Percentiles rank a stretch among this genome's conserved stretches.
Evolutionary conservation across 176 grass and related monocot species (phyloP).

Genomic region (Aegilops bicornis): DNA sequence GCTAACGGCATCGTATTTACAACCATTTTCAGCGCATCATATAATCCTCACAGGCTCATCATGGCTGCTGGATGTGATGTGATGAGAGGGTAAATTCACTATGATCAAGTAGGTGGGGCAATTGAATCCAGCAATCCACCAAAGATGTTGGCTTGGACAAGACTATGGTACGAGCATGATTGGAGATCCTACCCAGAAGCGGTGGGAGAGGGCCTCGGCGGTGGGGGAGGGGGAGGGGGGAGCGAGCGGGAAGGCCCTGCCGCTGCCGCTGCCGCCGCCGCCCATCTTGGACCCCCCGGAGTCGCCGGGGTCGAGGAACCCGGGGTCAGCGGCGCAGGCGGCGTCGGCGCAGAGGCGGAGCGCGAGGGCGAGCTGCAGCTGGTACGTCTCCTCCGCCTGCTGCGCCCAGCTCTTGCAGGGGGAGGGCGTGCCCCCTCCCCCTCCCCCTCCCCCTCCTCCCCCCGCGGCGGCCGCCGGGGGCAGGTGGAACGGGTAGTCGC

Average conservation of each 20-base stretch:
- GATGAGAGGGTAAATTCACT: background rate
- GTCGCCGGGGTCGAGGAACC: conserved; percentile 60
- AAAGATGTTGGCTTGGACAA: background rate
- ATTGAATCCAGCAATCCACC: background rate
- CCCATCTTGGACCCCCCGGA: conserved; percentile 10
- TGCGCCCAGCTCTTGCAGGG: conserved; percentile 91
- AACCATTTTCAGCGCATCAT: background rate
- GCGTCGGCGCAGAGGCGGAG: conserved; percentile 90
- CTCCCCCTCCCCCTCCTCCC: background rate
- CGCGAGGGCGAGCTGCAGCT: conserved; percentile 88
- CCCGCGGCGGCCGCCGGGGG: conserved; percentile 13
- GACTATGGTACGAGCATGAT: background rate
- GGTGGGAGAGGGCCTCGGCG: conserved; percentile 67
- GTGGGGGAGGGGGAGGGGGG: conserved; percentile 29
- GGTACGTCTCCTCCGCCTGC: conserved; percentile 99
- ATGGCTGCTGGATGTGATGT: background rate
- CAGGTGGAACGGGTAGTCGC: conserved; percentile 58
- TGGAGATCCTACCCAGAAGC: conserved; percentile 54
- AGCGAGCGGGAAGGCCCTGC: conserved; percentile 42
- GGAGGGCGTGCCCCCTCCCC: conserved; percentile 38
- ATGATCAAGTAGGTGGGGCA: background rate
- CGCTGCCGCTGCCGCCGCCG: conserved; percentile 3
- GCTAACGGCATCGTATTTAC: background rate
- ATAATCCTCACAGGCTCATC: background rate
- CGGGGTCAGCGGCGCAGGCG: conserved; percentile 64